Evolutionary conservation across 371 early-diverging fungal species (phyloP).

Genomic region (Haplosporangium sp.): DNA sequence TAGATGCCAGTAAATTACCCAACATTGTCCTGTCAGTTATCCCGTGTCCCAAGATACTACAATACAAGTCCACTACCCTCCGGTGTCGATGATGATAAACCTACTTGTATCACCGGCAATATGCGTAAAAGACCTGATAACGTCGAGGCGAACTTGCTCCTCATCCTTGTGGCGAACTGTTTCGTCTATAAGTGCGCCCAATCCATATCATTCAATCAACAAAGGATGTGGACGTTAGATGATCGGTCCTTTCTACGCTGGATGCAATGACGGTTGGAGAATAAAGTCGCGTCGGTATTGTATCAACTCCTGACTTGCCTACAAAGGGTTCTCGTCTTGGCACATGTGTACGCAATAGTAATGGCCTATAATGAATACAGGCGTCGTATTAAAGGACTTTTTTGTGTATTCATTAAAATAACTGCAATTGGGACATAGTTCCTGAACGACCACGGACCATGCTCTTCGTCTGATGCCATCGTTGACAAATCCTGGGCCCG

Average conservation of each 20-base stretch:
- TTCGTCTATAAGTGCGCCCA: background rate
- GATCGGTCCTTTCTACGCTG: background rate
- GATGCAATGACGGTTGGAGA: background rate
- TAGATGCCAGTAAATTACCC: background rate
- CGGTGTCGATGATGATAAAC: background rate
- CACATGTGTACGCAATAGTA: conserved; percentile 57
- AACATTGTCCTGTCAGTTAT: too few relatives aligned
- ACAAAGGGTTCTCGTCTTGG: conserved; percentile 11
- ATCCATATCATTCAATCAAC: background rate
- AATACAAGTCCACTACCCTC: too few relatives aligned
- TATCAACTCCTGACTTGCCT: conserved; percentile 5
- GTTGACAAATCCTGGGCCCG: conserved; percentile 64
- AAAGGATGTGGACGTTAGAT: background rate
- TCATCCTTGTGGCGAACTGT: conserved; percentile 59
- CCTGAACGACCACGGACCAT: conserved; percentile 55
- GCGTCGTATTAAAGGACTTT: background rate
- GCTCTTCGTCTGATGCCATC: conserved; percentile 62
- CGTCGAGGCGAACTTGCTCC: conserved; percentile 63
- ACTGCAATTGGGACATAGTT: background rate
- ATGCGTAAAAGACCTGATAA: conserved; percentile 61
- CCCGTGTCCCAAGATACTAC: background rate
- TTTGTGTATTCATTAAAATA: background rate
- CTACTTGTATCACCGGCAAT: conserved; percentile 52
- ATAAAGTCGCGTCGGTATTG: background rate
- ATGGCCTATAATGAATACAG: conserved; percentile 56